Percentiles rank a stretch among this genome's conserved stretches.
These are phyloP conservation scores for Spathaspora sp. DNA, from an alignment of 1,139 yeast species.

Conservation along the genomic window DNA sequence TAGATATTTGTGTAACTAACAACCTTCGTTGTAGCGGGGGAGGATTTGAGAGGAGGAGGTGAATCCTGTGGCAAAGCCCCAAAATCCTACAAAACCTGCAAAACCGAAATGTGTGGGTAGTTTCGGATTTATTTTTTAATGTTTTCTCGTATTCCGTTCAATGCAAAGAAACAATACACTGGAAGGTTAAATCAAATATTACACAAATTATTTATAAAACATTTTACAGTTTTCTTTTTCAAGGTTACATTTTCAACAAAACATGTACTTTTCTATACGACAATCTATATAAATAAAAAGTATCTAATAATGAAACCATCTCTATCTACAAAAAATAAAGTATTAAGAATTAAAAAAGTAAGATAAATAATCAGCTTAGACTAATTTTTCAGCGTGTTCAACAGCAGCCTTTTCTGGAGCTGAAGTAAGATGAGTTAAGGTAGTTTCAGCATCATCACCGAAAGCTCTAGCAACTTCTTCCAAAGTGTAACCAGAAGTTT, in stretches of 20 bases:
- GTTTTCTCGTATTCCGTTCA: neutral
- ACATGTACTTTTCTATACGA: neutral
- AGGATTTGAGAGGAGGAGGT: neutral
- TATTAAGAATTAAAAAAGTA: constrained; percentile 5
- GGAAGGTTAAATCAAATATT: constrained; percentile 1
- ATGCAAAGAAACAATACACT: neutral
- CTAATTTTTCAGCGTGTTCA: constrained; percentile 9
- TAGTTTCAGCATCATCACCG: constrained; percentile 31
- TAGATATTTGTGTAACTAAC: neutral
- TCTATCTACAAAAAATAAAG: neutral
- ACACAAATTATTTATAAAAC: neutral
- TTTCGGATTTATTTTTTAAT: neutral
- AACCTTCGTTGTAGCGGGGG: neutral
- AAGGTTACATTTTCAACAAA: neutral
- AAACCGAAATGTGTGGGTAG: neutral
- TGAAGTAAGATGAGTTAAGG: constrained; percentile 7
- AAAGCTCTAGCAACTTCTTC: constrained; percentile 53
- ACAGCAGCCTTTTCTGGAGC: constrained; percentile 7
- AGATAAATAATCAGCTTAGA: neutral
- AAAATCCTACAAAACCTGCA: neutral
- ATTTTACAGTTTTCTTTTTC: neutral
- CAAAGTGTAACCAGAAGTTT: constrained; percentile 53
- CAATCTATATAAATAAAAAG: neutral
- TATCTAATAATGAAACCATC: too few relatives aligned
- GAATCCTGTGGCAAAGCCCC: neutral